Evolutionary conservation across 345 rosid species (phyloP).

Genomic region (Eucalyptus pauciflora): DNA sequence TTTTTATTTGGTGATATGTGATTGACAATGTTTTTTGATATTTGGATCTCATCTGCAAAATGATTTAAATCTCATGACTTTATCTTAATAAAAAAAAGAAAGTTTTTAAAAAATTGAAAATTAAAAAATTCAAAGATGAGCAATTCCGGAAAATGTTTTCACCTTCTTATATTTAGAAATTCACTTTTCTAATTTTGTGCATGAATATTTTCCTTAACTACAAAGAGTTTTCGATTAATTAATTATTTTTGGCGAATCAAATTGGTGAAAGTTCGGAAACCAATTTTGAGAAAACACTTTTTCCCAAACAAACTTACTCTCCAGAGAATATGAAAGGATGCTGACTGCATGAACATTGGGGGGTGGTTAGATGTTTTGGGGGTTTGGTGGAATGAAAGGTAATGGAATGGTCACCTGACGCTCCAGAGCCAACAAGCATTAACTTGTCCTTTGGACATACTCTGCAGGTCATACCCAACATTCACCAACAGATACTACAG

Average conservation of each 20-base stretch:
- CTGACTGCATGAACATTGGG: not conserved
- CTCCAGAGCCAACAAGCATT: not conserved
- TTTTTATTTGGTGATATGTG: too few species aligned
- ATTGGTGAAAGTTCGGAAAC: fast-evolving
- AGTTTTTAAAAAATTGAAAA: fast-evolving
- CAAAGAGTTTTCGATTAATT: too few species aligned
- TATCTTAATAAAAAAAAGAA: fast-evolving
- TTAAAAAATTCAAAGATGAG: too few species aligned
- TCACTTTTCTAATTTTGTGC: too few species aligned
- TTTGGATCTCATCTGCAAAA: too few species aligned
- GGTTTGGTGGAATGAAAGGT: not conserved
- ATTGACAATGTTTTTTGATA: fast-evolving
- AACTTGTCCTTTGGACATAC: not conserved
- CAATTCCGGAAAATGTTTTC: fast-evolving
- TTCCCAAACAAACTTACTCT: too few species aligned
- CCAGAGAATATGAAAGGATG: not conserved
- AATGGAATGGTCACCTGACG: not conserved
- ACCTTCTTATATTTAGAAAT: too few species aligned
- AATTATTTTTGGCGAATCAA: fast-evolving
- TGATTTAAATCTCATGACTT: too few species aligned
- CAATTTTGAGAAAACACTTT: too few species aligned
- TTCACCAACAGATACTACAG: not conserved
- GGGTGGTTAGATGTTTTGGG: not conserved
- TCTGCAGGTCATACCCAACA: not conserved
- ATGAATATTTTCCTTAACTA: too few species aligned